A percentile compares a stretch with the other conserved stretches of the same genome.
Conservation (phyloP, 345 rosid genomes). For the Turnera subulata region DNA sequence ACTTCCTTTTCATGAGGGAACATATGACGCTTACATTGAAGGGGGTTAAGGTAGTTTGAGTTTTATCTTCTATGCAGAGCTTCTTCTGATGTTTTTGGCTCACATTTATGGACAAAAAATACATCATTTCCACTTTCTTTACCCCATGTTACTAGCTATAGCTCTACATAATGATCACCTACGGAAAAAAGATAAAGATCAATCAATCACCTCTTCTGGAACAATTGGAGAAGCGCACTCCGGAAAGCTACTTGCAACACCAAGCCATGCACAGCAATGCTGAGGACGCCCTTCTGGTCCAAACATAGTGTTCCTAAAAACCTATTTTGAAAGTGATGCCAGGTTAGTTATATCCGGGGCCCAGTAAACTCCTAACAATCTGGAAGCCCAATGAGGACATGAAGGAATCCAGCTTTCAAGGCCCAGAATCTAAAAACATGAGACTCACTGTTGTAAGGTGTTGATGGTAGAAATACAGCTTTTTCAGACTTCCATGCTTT, state of each 20-base stretch:
- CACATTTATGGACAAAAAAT: too few relatives aligned
- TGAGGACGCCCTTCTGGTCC: conserved; percentile 99
- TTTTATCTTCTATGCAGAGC: background rate
- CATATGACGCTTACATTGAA: too few relatives aligned
- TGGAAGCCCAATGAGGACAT: background rate
- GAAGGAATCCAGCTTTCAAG: background rate
- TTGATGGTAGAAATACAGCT: conserved; percentile 88
- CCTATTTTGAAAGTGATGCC: conserved; percentile 39
- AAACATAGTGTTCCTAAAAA: conserved; percentile 98
- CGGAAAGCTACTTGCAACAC: conserved; percentile 97
- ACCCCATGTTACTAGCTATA: too few relatives aligned
- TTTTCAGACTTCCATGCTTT: conserved; percentile 93
- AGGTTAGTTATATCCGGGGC: background rate
- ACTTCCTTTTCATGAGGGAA: background rate
- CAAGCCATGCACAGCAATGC: conserved; percentile 99
- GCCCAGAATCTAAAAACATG: conserved; percentile 3
- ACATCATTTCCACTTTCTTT: too few relatives aligned
- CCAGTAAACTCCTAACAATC: too few relatives aligned
- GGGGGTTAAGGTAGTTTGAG: background rate
- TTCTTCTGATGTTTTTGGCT: background rate
- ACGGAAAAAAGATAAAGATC: background rate
- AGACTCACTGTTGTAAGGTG: conserved; percentile 83
- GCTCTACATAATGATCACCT: background rate
- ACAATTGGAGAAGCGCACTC: conserved; percentile 94
- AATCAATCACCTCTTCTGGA: conserved; percentile 79